A percentile compares a stretch with the other conserved stretches of the same genome.
Evolutionary conservation across 73 alveolate genomes (phyloP).

Genomic region (Paraurostyla sp.): DNA sequence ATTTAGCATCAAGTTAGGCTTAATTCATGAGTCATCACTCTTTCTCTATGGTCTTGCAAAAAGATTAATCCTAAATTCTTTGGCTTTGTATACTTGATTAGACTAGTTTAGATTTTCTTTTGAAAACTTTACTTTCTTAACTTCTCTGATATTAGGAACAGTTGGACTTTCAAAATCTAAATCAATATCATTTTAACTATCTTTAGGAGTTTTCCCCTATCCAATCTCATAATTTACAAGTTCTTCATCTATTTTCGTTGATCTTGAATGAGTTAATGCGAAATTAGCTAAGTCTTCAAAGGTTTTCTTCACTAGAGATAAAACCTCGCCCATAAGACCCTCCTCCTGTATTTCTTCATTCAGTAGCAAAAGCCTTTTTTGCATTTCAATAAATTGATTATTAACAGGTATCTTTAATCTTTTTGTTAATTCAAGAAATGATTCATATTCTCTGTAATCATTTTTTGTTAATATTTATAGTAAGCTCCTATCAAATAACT

Average conservation of each 20-base stretch:
- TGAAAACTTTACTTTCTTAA: background rate
- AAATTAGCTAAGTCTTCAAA: constrained; percentile 45
- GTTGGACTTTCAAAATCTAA: background rate
- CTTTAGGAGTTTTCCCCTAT: background rate
- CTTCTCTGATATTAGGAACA: background rate
- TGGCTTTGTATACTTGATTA: constrained; percentile 10
- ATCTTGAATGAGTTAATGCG: background rate
- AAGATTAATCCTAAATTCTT: constrained; percentile 24
- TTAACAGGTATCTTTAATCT: constrained; percentile 10
- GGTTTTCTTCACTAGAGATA: constrained; percentile 24
- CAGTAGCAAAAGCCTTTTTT: constrained; percentile 5
- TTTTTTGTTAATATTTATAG: background rate
- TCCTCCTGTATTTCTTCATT: constrained; percentile 14
- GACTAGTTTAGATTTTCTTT: background rate
- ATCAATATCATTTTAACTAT: background rate
- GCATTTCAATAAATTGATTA: constrained; percentile 18
- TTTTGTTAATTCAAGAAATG: constrained; percentile 10
- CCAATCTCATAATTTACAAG: background rate
- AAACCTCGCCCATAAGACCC: constrained; percentile 33
- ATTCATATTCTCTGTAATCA: constrained; percentile 45
- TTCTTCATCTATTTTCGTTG: background rate
- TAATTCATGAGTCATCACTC: background rate
- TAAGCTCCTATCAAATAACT: background rate
- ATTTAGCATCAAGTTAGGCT: constrained; percentile 41
- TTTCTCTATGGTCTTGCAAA: background rate